A percentile compares a stretch with the other conserved stretches of the same genome.
Conservation (phyloP, 257 asterid species). For the Solanum pinnatisectum region DNA sequence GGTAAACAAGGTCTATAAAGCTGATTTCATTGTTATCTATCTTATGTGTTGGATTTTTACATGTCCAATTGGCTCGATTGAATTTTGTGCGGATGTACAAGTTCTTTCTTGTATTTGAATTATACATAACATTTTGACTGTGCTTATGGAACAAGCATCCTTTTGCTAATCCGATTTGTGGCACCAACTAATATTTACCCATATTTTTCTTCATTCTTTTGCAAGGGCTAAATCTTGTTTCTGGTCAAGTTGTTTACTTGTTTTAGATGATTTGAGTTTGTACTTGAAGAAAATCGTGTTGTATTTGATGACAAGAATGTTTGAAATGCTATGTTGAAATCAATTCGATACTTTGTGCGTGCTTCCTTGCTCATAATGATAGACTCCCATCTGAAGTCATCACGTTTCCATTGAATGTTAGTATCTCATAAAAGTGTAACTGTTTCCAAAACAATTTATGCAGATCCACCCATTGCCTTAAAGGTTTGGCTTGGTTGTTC, state of each 20-base stretch:
- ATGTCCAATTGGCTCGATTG: not conserved
- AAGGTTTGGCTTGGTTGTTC: not conserved
- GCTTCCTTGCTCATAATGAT: not conserved
- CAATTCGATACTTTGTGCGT: not conserved
- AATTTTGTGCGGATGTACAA: not conserved
- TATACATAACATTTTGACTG: not conserved
- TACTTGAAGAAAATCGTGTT: not conserved
- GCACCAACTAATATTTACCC: not conserved
- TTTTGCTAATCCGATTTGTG: not conserved
- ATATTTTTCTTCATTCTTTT: not conserved
- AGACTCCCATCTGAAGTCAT: not conserved
- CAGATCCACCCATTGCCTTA: not conserved
- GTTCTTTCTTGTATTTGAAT: not conserved
- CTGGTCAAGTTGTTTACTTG: not conserved
- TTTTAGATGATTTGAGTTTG: not conserved
- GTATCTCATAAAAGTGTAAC: not conserved
- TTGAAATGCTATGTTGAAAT: not conserved
- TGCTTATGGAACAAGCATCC: not conserved
- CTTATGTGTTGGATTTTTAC: not conserved
- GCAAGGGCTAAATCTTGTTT: not conserved
- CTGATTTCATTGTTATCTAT: conserved; percentile 1
- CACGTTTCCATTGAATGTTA: not conserved
- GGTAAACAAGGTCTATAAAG: conserved; percentile 50
- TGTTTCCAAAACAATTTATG: not conserved
- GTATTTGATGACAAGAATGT: not conserved